Conservation (phyloP, 2,329 filamentous ascomycete species). For the Eutypa lata region DNA sequence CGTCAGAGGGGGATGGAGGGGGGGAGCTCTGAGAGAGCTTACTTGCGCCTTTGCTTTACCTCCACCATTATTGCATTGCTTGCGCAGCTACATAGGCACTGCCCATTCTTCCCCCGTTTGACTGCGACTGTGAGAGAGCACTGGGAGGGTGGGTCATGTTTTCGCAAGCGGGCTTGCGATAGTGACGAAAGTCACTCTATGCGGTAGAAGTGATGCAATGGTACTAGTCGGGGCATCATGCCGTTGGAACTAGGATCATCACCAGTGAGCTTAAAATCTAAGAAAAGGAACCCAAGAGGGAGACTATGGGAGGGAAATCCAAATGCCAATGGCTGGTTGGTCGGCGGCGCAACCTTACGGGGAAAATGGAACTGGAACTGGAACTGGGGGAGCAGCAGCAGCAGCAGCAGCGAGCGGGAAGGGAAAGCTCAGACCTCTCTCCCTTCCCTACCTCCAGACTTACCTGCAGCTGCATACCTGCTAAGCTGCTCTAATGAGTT, state of each 20-base stretch:
- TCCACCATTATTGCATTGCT: not conserved
- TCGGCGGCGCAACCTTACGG: conserved; percentile 1
- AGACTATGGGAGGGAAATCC: conserved; percentile 2
- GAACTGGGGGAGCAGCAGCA: not conserved
- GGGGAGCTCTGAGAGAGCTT: conserved; percentile 16
- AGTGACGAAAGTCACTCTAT: conserved; percentile 17
- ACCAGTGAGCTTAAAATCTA: conserved; percentile 3
- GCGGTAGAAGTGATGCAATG: conserved; percentile 18
- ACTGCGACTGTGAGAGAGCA: not conserved
- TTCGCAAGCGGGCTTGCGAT: conserved; percentile 8
- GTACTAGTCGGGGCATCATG: conserved; percentile 21
- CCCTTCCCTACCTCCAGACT: too few species aligned
- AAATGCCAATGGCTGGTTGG: conserved; percentile 15
- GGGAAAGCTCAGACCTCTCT: conserved; percentile 4
- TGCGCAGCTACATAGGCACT: not conserved
- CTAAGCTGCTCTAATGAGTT: too few species aligned
- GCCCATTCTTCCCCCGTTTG: conserved; percentile 2
- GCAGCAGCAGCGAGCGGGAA: not conserved
- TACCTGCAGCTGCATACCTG: too few species aligned
- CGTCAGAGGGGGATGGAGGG: conserved; percentile 1
- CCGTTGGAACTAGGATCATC: conserved; percentile 14
- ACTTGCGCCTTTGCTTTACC: conserved; percentile 3
- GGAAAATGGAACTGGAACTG: not conserved
- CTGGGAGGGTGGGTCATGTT: not conserved
- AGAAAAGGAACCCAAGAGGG: conserved; percentile 10